A percentile compares a stretch with the other conserved stretches of the same genome.
phyloP scores from a whole-genome alignment of 225 moss, liverwort and hornwort species.

The Bryum argenteum region DNA sequence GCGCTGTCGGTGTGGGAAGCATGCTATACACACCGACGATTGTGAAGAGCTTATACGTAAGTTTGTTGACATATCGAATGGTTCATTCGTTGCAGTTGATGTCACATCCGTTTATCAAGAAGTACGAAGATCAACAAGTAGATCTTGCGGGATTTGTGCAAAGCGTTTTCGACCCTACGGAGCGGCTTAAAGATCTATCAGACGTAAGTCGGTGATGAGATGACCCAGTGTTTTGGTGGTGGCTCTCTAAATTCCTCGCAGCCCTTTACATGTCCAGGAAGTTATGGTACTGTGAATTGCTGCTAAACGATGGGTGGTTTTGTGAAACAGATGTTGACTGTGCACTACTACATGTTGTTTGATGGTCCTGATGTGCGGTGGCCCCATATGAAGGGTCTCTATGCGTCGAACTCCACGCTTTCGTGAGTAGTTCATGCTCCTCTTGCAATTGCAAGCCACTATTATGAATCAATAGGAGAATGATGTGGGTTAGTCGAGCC shows the following conservation, averaged over 20 bases:
- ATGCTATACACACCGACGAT: neutral
- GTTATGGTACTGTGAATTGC: neutral
- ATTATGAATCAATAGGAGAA: conserved; percentile 3
- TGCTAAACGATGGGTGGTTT: neutral
- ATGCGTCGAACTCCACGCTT: conserved; percentile 78
- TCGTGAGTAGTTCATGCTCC: conserved; percentile 57
- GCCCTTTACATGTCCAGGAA: neutral
- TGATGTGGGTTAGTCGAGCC: neutral
- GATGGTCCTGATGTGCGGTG: conserved; percentile 88
- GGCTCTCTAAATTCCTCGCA: neutral
- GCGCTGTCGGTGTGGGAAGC: neutral
- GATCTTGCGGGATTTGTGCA: conserved; percentile 97
- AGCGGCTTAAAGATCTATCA: conserved; percentile 92
- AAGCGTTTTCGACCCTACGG: conserved; percentile 97
- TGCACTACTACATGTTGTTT: conserved; percentile 96
- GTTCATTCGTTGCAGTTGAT: conserved; percentile 64
- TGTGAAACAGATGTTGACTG: conserved; percentile 87
- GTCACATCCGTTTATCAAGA: conserved; percentile 83
- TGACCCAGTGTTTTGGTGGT: neutral
- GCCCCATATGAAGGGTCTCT: conserved; percentile 91
- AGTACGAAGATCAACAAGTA: conserved; percentile 78
- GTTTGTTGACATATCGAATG: neutral
- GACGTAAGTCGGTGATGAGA: conserved; percentile 62
- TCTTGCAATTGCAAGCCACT: neutral
- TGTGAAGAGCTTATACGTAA: neutral